Evolutionary conservation across 2,329 filamentous ascomycete species (phyloP).

Genomic region (Didymella keratinophila): DNA sequence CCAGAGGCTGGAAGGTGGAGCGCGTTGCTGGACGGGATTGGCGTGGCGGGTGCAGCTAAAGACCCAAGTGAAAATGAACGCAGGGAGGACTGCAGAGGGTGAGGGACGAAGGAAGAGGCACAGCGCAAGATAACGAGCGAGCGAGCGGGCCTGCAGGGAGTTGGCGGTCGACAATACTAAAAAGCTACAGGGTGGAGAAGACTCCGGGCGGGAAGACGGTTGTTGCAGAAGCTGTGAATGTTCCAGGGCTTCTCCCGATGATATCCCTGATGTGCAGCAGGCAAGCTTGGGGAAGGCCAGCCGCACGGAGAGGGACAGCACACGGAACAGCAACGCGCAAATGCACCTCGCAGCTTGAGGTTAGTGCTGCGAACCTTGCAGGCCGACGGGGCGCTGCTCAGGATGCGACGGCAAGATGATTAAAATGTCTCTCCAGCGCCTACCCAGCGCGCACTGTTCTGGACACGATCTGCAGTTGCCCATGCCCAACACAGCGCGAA

Average conservation of each 20-base stretch:
- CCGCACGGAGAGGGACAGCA: slow-evolving; percentile 1
- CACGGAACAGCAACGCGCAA: slow-evolving; percentile 3
- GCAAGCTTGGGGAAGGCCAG: slow-evolving; percentile 13
- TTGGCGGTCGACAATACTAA: slow-evolving; percentile 1
- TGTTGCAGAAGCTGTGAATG: slow-evolving; percentile 11
- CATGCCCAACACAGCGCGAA: slow-evolving; percentile 14
- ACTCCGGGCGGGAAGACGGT: slow-evolving; percentile 6
- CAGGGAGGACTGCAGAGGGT: slow-evolving; percentile 14
- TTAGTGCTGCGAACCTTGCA: slow-evolving; percentile 18
- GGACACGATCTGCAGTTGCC: slow-evolving; percentile 21
- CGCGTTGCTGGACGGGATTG: slow-evolving; percentile 13
- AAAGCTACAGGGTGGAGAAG: slow-evolving; percentile 11
- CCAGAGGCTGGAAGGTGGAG: slow-evolving; percentile 22
- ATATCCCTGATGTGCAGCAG: slow-evolving; percentile 18
- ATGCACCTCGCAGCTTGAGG: slow-evolving; percentile 2
- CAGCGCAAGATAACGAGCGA: slow-evolving; percentile 12
- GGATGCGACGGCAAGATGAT: slow-evolving; percentile 12
- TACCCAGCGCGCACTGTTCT: slow-evolving; percentile 15
- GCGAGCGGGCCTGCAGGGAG: slow-evolving; percentile 5
- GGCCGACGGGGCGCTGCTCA: slow-evolving; percentile 4
- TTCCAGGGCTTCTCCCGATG: slow-evolving; percentile 6
- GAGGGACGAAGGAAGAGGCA: slow-evolving; percentile 11
- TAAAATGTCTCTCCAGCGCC: slow-evolving; percentile 18
- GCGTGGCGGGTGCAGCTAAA: slow-evolving; percentile 9
- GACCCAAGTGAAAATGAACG: slow-evolving; percentile 7